A percentile compares a stretch with the other conserved stretches of the same genome.
These are phyloP conservation scores for Grosmannia huntii DNA, from an alignment of 2,329 filamentous ascomycete genomes.

Conservation along the genomic window DNA sequence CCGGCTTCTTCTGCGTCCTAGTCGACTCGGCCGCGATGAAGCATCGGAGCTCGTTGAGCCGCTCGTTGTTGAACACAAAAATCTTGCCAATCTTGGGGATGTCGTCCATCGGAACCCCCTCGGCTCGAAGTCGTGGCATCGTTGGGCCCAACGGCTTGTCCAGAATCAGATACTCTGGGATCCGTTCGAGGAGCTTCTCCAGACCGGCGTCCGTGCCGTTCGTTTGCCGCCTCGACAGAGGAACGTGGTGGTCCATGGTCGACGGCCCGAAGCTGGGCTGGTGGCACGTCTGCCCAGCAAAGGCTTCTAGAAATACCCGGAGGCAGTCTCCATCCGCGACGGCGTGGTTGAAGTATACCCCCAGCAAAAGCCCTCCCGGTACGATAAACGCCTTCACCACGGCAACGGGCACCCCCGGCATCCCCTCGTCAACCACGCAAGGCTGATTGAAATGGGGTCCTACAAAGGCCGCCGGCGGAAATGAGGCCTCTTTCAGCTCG, in stretches of 20 bases:
- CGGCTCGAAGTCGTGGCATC: constrained; percentile 18
- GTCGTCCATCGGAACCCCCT: constrained; percentile 15
- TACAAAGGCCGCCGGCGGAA: constrained; percentile 20
- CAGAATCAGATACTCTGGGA: constrained; percentile 26
- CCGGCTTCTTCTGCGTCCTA: background rate
- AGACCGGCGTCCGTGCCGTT: constrained; percentile 11
- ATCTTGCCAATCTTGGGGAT: constrained; percentile 27
- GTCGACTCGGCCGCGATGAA: constrained; percentile 9
- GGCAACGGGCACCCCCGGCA: constrained; percentile 21
- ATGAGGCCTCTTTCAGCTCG: constrained; percentile 16
- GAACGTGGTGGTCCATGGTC: constrained; percentile 9
- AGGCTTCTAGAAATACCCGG: constrained; percentile 24
- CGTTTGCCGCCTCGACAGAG: constrained; percentile 8
- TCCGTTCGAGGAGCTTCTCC: constrained; percentile 13
- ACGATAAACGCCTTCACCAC: constrained; percentile 26
- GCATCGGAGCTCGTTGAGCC: constrained; percentile 20
- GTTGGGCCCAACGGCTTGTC: constrained; percentile 23
- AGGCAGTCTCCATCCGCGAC: constrained; percentile 29
- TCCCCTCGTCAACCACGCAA: constrained; percentile 6
- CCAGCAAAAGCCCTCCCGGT: constrained; percentile 26
- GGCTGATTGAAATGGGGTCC: constrained; percentile 13
- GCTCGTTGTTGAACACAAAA: constrained; percentile 24
- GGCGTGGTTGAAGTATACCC: constrained; percentile 28
- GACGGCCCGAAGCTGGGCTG: constrained; percentile 14
- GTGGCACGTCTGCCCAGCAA: constrained; percentile 22